Base-by-base conservation (phyloP, 2,329 filamentous ascomycete species). In the Coniella lustricola region DNA sequence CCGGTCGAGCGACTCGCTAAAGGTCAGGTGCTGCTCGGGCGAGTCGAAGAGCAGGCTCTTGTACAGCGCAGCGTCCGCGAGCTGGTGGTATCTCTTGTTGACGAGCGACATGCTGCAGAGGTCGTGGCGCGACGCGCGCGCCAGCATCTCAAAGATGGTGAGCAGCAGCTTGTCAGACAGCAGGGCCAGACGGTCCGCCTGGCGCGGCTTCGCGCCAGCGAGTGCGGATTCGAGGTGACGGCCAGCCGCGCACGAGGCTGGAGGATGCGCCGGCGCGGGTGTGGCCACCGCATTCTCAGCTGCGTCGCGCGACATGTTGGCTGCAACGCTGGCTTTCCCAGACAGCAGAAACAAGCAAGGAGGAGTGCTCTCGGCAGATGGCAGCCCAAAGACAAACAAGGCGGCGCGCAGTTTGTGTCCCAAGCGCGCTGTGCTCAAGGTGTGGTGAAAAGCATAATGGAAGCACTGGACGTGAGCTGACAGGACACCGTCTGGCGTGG, bases 41-140 rank as follows among this genome's bases (percentile, higher is more conserved):
- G 64, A 67, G 33, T 70, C 62, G 60, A 74, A 75, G 18, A 64
- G 65, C 2, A 75, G 68, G 4, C 63, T 69, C 55, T 70, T 66
- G 60, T 75, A 73, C 18, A 75, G 62, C 8, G 75, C 60, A 3
- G 69, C 66, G 55, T 75, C 72, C 53, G 70, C 70, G 18, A 74
- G 57, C 39, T 59, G 58, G 53, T 75, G 72, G 54, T 69, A 68
- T 20, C 59, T 61, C 44, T 64, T 64, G 58, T 65, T 73, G 34
- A 73, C 61, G 10, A 66, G 64, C 34, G 70, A 73, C 17, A 73
- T 61, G 54, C 56, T 64, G 62, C 67, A 70, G 29, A 74, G 64
- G 55, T 71, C 69, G 54, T 60, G 63, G 45, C 64, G 63, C 13
- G 64, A 63, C 17, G 51, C 36, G 12, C 44, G 51, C 12, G 59